Base-by-base conservation (phyloP, 2,329 filamentous ascomycete species). In the Mycosphaerella arachidis region DNA sequence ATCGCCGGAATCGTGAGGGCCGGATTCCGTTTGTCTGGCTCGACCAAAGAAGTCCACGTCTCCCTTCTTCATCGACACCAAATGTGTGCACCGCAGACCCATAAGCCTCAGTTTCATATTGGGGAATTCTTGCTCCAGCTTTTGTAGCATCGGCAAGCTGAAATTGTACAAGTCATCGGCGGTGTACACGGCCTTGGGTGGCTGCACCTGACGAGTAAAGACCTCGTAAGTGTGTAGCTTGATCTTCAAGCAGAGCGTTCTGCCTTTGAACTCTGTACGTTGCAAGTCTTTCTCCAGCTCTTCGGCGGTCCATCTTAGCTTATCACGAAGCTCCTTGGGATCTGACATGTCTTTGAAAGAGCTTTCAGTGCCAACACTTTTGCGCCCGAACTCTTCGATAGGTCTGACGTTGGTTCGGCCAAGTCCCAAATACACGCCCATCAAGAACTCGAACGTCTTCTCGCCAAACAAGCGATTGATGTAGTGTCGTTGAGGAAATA, bases 141-240 rank as follows among this genome's bases (percentile, higher is more conserved):
- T 97, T 1, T 82, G 77, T 4, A 99, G 77, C 80, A 99, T 94
- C 0, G 92, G 92, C 1, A 96, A 73, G 0, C 91, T 82, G 69
- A 86, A 90, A 56, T 84, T 86, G 76, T 93, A 97, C 4, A 99
- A 76, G 68, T 99, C 94, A 45, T 93, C 88, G 0, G 91, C 88
- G 6, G 82, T 78, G 53, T 77, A 82, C 1, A 97, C 81, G 0
- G 92, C 86, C 65, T 87, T 89, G 0, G 90, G 88, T 1, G 87
- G 83, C 3, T 89, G 84, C 6, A 85, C 83, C 72, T 99, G 94
- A 33, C 94, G 82, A 0, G 92, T 96, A 55, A 91, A 83, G 20
- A 97, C 90, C 73, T 97, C 92, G 68, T 93, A 99, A 0, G 92
- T 96, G 72, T 97, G 91, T 7, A 97, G 78, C 73, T 99, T 99